These are phyloP conservation scores for Microthyrium microscopicum DNA, from an alignment of 2,329 filamentous ascomycete genomes.

Conservation along the genomic window DNA sequence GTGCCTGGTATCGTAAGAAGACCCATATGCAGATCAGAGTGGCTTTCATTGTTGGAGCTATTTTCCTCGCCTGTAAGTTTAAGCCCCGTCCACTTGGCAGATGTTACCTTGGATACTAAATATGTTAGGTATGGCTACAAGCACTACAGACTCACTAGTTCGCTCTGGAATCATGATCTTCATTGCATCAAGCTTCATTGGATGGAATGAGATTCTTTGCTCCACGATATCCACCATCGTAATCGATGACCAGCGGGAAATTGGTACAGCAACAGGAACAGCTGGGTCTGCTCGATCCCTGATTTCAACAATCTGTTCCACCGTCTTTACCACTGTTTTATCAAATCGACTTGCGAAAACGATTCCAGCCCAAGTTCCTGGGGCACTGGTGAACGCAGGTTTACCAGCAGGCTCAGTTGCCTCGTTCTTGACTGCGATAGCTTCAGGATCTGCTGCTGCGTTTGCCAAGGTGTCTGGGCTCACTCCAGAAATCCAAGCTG, in stretches of 20 bases:
- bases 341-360: constrained; percentile 21
- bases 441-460: constrained; percentile 11
- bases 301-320: constrained; percentile 11
- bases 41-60: constrained; percentile 10
- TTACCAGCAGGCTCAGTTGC: constrained; percentile 18
- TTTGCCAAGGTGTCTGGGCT: constrained; percentile 18
- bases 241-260: constrained; percentile 11
- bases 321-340: constrained; percentile 24
- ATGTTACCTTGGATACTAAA: not conserved
- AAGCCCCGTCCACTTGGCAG: not conserved
- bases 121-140: constrained; percentile 7
- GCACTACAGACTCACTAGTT: constrained; percentile 9
- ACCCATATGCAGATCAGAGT: constrained; percentile 10
- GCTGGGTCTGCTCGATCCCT: constrained; percentile 10
- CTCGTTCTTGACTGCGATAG: constrained; percentile 19
- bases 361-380: constrained; percentile 20
- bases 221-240: constrained; percentile 11
- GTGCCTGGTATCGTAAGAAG: constrained; percentile 5
- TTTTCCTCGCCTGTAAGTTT: constrained; percentile 10
- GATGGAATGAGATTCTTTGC: constrained; percentile 10
- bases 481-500: constrained; percentile 16
- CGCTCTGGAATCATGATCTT: constrained; percentile 10
- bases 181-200: constrained; percentile 11
- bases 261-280: constrained; percentile 11
- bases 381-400: constrained; percentile 21